Base-by-base conservation (phyloP, 371 early-diverging fungal species). In the Mortierella sp. region DNA sequence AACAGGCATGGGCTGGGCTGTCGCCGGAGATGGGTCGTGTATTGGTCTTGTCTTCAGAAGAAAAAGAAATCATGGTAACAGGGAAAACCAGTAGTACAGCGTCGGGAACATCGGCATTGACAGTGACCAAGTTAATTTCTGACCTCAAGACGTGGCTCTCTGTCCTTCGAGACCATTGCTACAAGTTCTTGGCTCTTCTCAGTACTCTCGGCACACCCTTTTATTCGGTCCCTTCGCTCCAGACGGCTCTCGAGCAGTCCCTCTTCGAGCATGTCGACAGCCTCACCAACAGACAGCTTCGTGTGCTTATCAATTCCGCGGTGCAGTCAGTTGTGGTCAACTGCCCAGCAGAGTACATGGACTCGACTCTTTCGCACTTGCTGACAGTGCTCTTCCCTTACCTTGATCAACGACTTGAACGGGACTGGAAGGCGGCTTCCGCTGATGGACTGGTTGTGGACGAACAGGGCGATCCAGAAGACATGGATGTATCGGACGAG, bases 401-500 rank as follows among this genome's bases (percentile, higher is more conserved):
- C 69, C 37, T 91, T 43, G 71, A 80, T 51, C 72, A 72, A 16
- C 82, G 88, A 55, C 80, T 79, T 74, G 53, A 54, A 26, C 77
- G 54, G 67, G 90, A 74, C 55, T 89, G 77, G 79, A 77, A 74
- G 31, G 37, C 69, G 59, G 80, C 84, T 2, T 67, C 78, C 0
- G 84, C 86, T 11, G 85, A 89, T 31, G 83, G 80, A 10, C 44
- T 81, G 11, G 54, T 72, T 16, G 71, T 78, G 59, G 83, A 86
- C 59, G 80, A 82, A 28, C 78, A 71, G 10, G 88, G 75, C 8
- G 89, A 87, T 13, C 85, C 76, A 13, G 87, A 84, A 31, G 89
- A 88, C 16, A 55, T 86, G 53, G 90, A 90, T 50, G 82, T 88
- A 6, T 79, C 89, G 13, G 91, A 91, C 31, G 93, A 90, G 61